Evolutionary conservation across 2,329 filamentous ascomycete species (phyloP).

Genomic region (Colletotrichum orbiculare): DNA sequence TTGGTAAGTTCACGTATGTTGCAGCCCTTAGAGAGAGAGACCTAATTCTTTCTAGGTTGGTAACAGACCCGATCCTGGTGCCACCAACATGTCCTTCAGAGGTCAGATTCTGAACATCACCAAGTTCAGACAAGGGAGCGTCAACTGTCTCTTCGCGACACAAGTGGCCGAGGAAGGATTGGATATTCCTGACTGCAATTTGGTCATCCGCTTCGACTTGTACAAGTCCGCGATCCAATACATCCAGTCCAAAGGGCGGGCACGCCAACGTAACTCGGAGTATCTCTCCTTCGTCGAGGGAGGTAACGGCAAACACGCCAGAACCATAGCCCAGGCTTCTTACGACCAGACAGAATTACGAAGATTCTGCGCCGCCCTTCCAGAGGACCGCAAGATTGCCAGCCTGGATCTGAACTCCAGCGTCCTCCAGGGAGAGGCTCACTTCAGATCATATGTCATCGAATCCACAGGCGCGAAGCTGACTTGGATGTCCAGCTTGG

Average conservation of each 20-base stretch:
- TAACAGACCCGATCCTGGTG: conserved; percentile 3
- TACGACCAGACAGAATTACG: conserved; percentile 73
- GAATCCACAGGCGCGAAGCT: conserved; percentile 78
- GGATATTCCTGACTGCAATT: conserved; percentile 75
- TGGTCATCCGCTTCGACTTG: conserved; percentile 82
- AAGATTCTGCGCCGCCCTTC: conserved; percentile 79
- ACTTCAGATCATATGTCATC: conserved; percentile 68
- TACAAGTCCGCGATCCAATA: conserved; percentile 94
- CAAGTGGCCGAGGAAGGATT: conserved; percentile 76
- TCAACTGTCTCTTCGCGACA: conserved; percentile 75
- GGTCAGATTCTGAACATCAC: conserved; percentile 80
- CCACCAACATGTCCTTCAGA: conserved; percentile 67
- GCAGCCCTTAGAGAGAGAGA: not conserved
- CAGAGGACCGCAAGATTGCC: conserved; percentile 76
- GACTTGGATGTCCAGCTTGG: conserved; percentile 79
- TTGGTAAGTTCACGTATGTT: conserved; percentile 61
- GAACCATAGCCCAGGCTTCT: conserved; percentile 68
- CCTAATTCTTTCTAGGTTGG: conserved; percentile 21
- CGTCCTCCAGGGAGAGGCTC: conserved; percentile 61
- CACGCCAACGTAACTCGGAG: conserved; percentile 79
- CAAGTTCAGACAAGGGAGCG: conserved; percentile 67
- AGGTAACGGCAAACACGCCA: conserved; percentile 70
- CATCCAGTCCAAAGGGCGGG: conserved; percentile 90
- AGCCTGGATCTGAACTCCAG: conserved; percentile 68
- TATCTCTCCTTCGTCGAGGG: conserved; percentile 87